Evolutionary conservation across 2,329 filamentous ascomycete genomes (phyloP).

Genomic region (Trichoderma sp.): DNA sequence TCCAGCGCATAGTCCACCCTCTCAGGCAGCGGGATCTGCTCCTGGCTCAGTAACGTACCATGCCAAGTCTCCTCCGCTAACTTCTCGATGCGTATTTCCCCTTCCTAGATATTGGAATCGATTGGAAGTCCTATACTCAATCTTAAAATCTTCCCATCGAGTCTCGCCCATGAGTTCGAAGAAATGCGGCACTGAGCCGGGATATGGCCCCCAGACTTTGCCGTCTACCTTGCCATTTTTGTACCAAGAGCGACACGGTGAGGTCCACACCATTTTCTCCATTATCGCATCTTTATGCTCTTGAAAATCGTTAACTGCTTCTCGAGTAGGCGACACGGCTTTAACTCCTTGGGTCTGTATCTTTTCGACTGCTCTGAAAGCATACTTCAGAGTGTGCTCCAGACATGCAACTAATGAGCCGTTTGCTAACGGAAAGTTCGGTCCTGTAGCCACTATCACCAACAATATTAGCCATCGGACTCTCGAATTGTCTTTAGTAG

Average conservation of each 20-base stretch:
- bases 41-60: not conserved
- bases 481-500: not conserved
- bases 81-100: not conserved
- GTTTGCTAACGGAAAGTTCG: not conserved
- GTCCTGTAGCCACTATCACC: not conserved
- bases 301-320: not conserved
- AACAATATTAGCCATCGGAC: not conserved
- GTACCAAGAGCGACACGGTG: not conserved
- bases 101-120: not conserved
- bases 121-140: not conserved
- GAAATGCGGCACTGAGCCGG: not conserved
- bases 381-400: not conserved
- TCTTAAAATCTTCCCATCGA: not conserved
- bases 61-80: not conserved
- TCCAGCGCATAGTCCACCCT: not conserved
- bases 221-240: not conserved
- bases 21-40: not conserved
- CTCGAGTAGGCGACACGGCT: not conserved
- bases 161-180: not conserved
- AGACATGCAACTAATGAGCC: not conserved
- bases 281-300: not conserved
- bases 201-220: not conserved
- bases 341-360: not conserved
- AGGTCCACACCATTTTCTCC: not conserved
- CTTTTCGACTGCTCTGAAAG: not conserved